Base-by-base conservation (phyloP, 352 stramenopile species). In the Peronospora belbahrii region DNA sequence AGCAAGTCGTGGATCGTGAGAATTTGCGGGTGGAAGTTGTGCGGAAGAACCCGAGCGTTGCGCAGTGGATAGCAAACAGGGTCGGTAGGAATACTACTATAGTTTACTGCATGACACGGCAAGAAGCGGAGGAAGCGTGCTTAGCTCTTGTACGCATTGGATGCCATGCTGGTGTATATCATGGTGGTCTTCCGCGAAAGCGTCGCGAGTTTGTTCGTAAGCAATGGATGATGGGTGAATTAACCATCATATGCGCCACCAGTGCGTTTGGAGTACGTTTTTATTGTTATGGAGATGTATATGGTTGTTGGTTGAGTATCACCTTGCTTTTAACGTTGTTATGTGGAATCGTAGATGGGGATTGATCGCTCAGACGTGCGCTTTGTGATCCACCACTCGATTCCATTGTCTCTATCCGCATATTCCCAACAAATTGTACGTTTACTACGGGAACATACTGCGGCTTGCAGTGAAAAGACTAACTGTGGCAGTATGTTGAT, bases 351-450 rank as follows among this genome's bases (percentile, higher is more conserved):
- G n/a, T 60, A 91, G 80, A 87, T 91, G 77, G 80, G 80, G 4
- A 88, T 91, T 22, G 80, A 89, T 44, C 70, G 74, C 2, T 34
- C 74, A 1, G 77, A 91, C 42, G 80, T 91, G 9, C 75, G 77
- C 25, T 83, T 82, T 36, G 72, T 92, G 13, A 68, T 87, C 4
- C 80, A 92, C 24, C 59, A 83, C 48, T 84, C 77, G 4, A 53
- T 89, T 0, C 77, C 80, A 19, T 38, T 87, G 19, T 85, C 77
- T 0, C 47, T 89, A 3, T 62, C 70, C 2, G 67, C 74, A 1
- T 92, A 92, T 48, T 74, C 66, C 14, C 80, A 92, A 42, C 80
- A 89, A 54, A 87, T 88, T 41, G 80, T 88, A 48, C 36, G 80
- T 56, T 13, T 14, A 13, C 23, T 25, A n/a, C n/a, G n/a, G n/a